These are phyloP conservation scores for Metschnikowia lachancei DNA, from an alignment of 805 yeast species.

Conservation along the genomic window DNA sequence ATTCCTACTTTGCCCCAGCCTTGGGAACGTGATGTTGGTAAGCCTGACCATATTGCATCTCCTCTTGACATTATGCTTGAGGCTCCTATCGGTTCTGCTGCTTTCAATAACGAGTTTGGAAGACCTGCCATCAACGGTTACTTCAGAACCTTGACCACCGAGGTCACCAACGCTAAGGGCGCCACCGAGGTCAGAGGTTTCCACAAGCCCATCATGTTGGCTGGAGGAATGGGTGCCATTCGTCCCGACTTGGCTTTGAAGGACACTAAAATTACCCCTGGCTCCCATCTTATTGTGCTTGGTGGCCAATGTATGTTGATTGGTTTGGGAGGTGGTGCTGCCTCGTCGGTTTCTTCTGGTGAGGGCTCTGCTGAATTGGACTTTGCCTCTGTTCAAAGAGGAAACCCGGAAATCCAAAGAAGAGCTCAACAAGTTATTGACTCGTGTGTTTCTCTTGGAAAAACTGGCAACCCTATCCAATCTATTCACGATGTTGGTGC, in stretches of 20 bases:
- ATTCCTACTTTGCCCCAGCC: constrained; percentile 88
- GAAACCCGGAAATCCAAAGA: constrained; percentile 98
- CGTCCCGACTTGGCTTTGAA: constrained; percentile 91
- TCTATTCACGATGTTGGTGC: constrained; percentile 99
- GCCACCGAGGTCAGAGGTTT: constrained; percentile 83
- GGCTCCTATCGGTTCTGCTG: constrained; percentile 97
- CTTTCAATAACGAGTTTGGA: constrained; percentile 98
- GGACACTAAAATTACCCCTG: constrained; percentile 84
- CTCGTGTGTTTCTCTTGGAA: constrained; percentile 82
- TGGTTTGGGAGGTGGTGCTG: constrained; percentile 99
- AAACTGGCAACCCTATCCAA: constrained; percentile 68
- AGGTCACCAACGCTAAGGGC: constrained; percentile 59
- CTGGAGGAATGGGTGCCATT: constrained; percentile 98
- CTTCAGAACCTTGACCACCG: constrained; percentile 89
- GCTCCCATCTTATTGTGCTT: constrained; percentile 83
- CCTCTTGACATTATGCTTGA: constrained; percentile 92
- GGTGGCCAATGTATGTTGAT: constrained; percentile 98
- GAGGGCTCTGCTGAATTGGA: constrained; percentile 95
- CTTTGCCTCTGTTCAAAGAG: constrained; percentile 98
- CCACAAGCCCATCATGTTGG: constrained; percentile 99
- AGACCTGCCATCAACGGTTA: constrained; percentile 97
- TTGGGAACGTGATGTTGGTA: constrained; percentile 91
- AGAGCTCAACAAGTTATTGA: constrained; percentile 98
- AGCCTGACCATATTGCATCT: constrained; percentile 90
- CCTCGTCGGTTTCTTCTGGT: constrained; percentile 93